phyloP scores from a whole-genome alignment of 768 basidiomycete genomes.

The Mycena galopus region DNA sequence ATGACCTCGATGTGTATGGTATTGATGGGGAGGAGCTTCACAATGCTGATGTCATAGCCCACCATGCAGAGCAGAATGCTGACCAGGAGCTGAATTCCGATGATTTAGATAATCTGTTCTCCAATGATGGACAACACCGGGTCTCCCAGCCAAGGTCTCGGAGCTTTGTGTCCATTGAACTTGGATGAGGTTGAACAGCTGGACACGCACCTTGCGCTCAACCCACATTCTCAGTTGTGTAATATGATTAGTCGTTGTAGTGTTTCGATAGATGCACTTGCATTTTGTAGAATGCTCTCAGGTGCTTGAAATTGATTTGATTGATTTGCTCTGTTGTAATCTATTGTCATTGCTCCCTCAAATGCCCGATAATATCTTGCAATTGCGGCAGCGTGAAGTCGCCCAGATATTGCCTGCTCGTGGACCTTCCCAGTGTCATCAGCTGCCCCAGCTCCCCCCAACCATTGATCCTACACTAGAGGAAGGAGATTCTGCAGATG shows the following conservation, averaged over 20 bases:
- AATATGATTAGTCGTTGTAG: slow-evolving; percentile 22
- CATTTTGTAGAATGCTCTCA: slow-evolving; percentile 22
- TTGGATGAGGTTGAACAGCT: not conserved
- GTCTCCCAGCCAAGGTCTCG: slow-evolving; percentile 17
- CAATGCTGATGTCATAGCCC: slow-evolving; percentile 1
- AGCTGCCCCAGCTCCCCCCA: too few species aligned
- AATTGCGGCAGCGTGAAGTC: too few species aligned
- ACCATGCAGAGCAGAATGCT: not conserved
- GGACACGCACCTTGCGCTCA: not conserved
- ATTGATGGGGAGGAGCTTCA: slow-evolving; percentile 12
- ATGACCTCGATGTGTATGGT: slow-evolving; percentile 5
- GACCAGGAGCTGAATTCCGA: not conserved
- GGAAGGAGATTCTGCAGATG: too few species aligned
- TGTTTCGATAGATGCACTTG: slow-evolving; percentile 7
- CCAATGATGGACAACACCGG: slow-evolving; percentile 15
- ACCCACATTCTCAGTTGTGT: not conserved
- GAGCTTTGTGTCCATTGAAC: slow-evolving; percentile 18
- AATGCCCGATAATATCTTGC: too few species aligned
- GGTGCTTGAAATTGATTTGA: too few species aligned
- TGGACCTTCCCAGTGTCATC: too few species aligned
- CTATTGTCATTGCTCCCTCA: too few species aligned
- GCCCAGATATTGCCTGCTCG: too few species aligned
- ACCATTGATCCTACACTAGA: too few species aligned
- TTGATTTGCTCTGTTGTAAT: too few species aligned
- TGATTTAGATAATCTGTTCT: slow-evolving; percentile 4